phyloP scores from a whole-genome alignment of 208 protist genomes.

The Cochliopodium minus region DNA sequence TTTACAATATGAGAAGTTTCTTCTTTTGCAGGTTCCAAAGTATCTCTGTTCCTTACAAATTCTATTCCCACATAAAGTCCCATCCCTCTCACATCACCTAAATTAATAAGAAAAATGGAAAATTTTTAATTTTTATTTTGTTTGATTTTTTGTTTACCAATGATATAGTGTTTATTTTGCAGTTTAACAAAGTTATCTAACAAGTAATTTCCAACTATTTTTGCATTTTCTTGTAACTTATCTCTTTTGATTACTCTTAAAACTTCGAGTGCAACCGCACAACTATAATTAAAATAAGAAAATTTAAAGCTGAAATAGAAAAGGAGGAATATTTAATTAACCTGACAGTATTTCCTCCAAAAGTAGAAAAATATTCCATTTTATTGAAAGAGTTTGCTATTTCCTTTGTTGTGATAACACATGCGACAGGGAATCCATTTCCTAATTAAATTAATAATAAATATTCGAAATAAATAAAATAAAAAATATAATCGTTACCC shows the following conservation, averaged over 20 bases:
- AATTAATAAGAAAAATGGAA: too few species aligned
- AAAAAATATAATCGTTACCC: neutral
- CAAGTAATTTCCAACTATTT: conserved; percentile 21
- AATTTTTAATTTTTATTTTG: too few species aligned
- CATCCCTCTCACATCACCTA: conserved; percentile 39
- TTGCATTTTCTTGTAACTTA: conserved; percentile 25
- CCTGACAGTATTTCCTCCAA: too few species aligned
- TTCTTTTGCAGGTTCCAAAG: conserved; percentile 19
- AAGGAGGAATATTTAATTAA: too few species aligned
- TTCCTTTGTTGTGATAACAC: conserved; percentile 35
- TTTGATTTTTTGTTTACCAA: too few species aligned
- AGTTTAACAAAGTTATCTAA: too few species aligned
- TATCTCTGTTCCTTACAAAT: conserved; percentile 23
- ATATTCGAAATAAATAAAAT: neutral
- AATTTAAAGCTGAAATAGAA: too few species aligned
- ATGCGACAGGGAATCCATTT: conserved; percentile 48
- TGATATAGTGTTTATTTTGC: too few species aligned
- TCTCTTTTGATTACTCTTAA: conserved; percentile 31
- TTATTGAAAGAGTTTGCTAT: conserved; percentile 31
- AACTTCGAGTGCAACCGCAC: conserved; percentile 33
- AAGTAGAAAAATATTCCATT: conserved; percentile 31
- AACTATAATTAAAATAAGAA: too few species aligned
- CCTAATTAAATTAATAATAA: conserved; percentile 40
- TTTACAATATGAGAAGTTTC: conserved; percentile 20
- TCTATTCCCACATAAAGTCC: conserved; percentile 34